Evolutionary conservation across 139 green algal genomes (phyloP).

Genomic region (Diplosphaera chodatii): DNA sequence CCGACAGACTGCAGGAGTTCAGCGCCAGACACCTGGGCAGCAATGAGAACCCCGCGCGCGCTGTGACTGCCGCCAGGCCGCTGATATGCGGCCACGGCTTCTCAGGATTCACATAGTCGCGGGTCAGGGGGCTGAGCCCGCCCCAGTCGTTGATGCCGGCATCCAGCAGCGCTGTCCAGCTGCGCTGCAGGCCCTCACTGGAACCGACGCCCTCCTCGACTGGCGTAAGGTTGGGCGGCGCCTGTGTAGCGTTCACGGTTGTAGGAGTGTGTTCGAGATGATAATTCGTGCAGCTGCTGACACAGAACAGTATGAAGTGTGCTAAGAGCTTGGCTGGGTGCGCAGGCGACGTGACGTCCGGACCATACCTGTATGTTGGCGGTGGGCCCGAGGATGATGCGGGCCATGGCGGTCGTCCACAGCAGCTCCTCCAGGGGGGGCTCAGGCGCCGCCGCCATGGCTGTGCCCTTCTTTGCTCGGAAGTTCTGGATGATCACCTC

Average conservation of each 20-base stretch:
- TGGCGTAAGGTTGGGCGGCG: slow-evolving; percentile 78
- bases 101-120: slow-evolving; percentile 83
- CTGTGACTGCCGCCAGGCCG: slow-evolving; percentile 50
- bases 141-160: slow-evolving; percentile 87
- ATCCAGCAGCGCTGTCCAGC: slow-evolving; percentile 58
- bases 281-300: background rate
- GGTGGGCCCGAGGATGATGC: slow-evolving; percentile 59
- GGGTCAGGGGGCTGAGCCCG: slow-evolving; percentile 75
- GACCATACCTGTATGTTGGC: slow-evolving; percentile 71
- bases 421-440: slow-evolving; percentile 61
- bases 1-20: too few relatives aligned
- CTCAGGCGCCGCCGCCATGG: slow-evolving; percentile 52
- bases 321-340: too few relatives aligned
- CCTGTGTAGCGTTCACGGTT: slow-evolving; percentile 11
- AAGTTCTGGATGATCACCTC: slow-evolving; percentile 93
- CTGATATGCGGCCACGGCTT: slow-evolving; percentile 69
- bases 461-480: slow-evolving; percentile 59
- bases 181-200: background rate
- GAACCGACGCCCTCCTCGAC: background rate
- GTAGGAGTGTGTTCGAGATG: too few relatives aligned
- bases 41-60: slow-evolving; percentile 52
- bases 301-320: background rate
- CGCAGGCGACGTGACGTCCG: too few relatives aligned
- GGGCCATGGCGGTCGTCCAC: slow-evolving; percentile 67
- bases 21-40: slow-evolving; percentile 56